Evolutionary conservation across 202 grass and related monocot genomes (phyloP).

Genomic region (Panicum virgatum): DNA sequence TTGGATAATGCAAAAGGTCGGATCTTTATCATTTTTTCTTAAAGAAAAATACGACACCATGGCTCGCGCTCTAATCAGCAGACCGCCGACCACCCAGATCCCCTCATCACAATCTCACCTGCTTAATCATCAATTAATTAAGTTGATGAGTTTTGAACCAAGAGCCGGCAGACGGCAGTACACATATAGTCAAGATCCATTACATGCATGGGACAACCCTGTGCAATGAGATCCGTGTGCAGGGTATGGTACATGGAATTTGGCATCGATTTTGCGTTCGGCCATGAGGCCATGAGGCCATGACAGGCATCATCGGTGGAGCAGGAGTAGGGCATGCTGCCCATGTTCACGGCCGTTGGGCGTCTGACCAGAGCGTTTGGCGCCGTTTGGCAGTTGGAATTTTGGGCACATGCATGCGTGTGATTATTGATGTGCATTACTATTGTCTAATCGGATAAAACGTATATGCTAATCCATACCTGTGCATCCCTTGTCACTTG

Average conservation of each 20-base stretch:
- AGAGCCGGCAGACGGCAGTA: background rate
- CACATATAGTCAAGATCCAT: no score
- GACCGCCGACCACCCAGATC: no score
- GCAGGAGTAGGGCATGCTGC: background rate
- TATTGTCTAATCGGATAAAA: background rate
- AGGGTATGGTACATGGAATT: background rate
- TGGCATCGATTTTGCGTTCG: background rate
- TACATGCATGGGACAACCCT: background rate
- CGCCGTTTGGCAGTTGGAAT: background rate
- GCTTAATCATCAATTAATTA: no score
- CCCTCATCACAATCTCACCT: no score
- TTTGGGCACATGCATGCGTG: background rate
- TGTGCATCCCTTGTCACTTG: background rate
- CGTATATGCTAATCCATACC: background rate
- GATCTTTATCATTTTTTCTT: no score
- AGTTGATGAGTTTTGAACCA: background rate
- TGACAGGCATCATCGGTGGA: background rate
- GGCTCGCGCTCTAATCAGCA: no score
- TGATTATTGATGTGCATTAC: background rate
- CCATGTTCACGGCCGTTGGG: background rate
- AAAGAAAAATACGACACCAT: no score
- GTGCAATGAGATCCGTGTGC: background rate
- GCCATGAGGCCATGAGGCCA: background rate
- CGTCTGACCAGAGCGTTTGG: background rate
- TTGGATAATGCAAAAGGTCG: no score